Percentiles rank a stretch among this genome's conserved stretches.
These are phyloP conservation scores for Bocquillonia castaneifolia DNA, from an alignment of 441 rosid genomes.

Conservation along the genomic window DNA sequence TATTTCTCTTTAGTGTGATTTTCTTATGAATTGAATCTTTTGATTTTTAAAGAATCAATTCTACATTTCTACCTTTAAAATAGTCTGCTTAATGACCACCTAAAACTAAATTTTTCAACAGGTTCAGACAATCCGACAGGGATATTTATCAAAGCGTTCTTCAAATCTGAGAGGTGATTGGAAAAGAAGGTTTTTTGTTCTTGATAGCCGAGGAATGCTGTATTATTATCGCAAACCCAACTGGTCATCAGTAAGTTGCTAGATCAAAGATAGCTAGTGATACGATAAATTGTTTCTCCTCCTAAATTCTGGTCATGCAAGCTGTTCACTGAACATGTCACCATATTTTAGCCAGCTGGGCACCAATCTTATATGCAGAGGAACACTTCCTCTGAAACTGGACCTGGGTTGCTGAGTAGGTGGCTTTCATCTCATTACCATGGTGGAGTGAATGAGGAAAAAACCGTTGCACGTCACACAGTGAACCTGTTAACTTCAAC, in stretches of 20 bases:
- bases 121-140: constrained; percentile 97
- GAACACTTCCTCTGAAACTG: constrained; percentile 52
- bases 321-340: constrained; percentile 22
- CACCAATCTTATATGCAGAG: constrained; percentile 56
- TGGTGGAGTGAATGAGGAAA: constrained; percentile 84
- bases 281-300: constrained; percentile 8
- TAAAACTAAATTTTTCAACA: constrained; percentile 26
- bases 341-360: constrained; percentile 54
- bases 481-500: constrained; percentile 91
- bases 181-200: constrained; percentile 96
- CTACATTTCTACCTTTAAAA: not conserved
- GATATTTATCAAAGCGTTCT: constrained; percentile 93
- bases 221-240: constrained; percentile 90
- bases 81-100: constrained; percentile 9
- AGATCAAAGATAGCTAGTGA: constrained; percentile 17
- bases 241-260: constrained; percentile 64
- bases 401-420: constrained; percentile 77
- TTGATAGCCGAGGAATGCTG: constrained; percentile 95
- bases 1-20: not conserved
- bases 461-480: constrained; percentile 88
- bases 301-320: constrained; percentile 12
- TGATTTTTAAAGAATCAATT: not conserved
- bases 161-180: constrained; percentile 96
- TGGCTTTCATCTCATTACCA: constrained; percentile 97
- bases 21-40: constrained; percentile 1